A percentile compares a stretch with the other conserved stretches of the same genome.
phyloP scores from a whole-genome alignment of 2,329 filamentous ascomycete genomes.

The Neoscytalidium dimidiatum region DNA sequence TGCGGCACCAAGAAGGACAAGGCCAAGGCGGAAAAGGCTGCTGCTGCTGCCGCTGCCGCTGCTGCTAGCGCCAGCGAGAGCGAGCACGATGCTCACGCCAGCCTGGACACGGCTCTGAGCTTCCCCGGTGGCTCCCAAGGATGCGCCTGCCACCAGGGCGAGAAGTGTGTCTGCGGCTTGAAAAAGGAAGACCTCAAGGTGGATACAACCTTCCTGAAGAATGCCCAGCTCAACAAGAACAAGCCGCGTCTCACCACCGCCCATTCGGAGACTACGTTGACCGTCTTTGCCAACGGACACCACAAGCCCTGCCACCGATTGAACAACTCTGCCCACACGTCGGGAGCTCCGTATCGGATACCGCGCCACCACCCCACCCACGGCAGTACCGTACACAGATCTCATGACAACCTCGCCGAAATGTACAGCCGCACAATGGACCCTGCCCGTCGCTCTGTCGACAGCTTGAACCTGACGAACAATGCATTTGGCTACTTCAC shows the following conservation, averaged over 20 bases:
- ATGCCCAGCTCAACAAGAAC: slow-evolving; percentile 48
- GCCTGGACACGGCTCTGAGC: slow-evolving; percentile 33
- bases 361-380: slow-evolving; percentile 45
- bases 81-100: slow-evolving; percentile 31
- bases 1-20: slow-evolving; percentile 87
- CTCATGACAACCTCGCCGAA: slow-evolving; percentile 38
- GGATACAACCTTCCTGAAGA: slow-evolving; percentile 47
- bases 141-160: slow-evolving; percentile 60
- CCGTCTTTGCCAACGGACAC: slow-evolving; percentile 64
- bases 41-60: slow-evolving; percentile 30
- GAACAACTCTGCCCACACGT: slow-evolving; percentile 65
- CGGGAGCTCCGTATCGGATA: slow-evolving; percentile 64
- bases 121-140: slow-evolving; percentile 31
- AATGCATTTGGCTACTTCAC: slow-evolving; percentile 11
- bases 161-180: slow-evolving; percentile 61
- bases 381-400: slow-evolving; percentile 32
- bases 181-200: slow-evolving; percentile 58
- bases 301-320: slow-evolving; percentile 66
- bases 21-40: slow-evolving; percentile 47
- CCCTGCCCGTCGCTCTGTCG: slow-evolving; percentile 31
- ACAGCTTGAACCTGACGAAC: slow-evolving; percentile 18
- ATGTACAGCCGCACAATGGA: slow-evolving; percentile 30
- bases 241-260: slow-evolving; percentile 60
- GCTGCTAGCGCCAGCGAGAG: slow-evolving; percentile 34
- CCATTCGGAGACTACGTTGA: slow-evolving; percentile 62